Evolutionary conservation across 148 eudicot genomes (phyloP), one percentile per base, ranked within the genome.

Genomic region (Cornus suecica): DNA sequence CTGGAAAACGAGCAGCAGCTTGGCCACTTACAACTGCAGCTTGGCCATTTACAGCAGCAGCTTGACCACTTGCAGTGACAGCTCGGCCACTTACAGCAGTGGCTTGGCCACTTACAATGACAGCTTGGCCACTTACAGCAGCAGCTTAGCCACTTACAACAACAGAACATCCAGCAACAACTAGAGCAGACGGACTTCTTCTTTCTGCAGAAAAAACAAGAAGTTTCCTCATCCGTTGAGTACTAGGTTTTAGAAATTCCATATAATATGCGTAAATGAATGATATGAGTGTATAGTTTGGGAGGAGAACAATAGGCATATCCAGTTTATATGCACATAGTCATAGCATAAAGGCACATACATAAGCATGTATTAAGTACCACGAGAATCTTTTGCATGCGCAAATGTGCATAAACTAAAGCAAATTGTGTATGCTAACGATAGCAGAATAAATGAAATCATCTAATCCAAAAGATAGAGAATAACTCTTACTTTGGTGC

Each of bases 401-500:
- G 20, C 22, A 52, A 14, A 14, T 52, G 1, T 11, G 22, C 22
- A 20, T 52, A 20, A 14, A 52, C 6, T 52, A 20, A 14, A 52
- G 58, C 58, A 52, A 14, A 52, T 8, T 14, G 22, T 14, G 16
- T 20, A 14, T 14, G 58, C 58, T 52, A 58, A 58, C 62, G n/a
- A 18, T 58, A 58, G 3, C 25, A 58, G 2, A 18, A 58, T 58
- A 22, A 22, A 58, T 58, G 24, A 58, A 52, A 18, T 13, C 62
- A 58, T 58, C 5, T 58, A 15, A n/a, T 54, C 4, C 5, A 32
- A 66, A 11, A 15, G 30, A 77, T 15, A 48, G 4, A 60, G 45
- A 67, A 67, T 31, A 52, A 18, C 15, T 45, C 90, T 87, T 79
- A 85, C 92, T 76, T 54, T 32, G 89, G 86, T 45, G 79, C 78